Evolutionary conservation across 2,329 filamentous ascomycete species (phyloP).

Genomic region (Leptographium wingfieldii): DNA sequence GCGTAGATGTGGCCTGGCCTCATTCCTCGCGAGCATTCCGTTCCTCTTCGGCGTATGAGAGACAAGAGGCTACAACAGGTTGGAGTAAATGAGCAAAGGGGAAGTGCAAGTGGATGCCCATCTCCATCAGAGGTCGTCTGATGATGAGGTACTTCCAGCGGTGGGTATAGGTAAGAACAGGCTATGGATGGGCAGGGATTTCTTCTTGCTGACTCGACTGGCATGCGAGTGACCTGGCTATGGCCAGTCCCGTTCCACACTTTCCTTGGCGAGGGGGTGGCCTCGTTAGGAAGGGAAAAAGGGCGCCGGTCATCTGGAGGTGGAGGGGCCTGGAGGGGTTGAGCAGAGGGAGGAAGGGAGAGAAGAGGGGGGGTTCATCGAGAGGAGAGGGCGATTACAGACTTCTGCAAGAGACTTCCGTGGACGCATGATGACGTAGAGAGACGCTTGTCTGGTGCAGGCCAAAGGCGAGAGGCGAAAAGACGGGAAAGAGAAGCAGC

Average conservation of each 20-base stretch:
- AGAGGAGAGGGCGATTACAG: neutral
- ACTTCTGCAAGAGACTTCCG: neutral
- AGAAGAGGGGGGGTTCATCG: neutral
- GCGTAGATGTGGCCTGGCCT: neutral
- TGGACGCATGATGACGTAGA: neutral
- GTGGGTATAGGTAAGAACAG: neutral
- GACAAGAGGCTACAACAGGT: neutral
- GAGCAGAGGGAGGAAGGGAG: neutral
- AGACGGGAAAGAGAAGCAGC: no score
- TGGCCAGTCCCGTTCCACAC: neutral
- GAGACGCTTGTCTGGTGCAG: neutral
- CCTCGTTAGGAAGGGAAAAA: neutral
- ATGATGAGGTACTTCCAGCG: no score
- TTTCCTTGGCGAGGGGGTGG: neutral
- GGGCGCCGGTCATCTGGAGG: neutral
- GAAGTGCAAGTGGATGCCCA: neutral
- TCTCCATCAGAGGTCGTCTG: neutral
- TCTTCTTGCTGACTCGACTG: neutral
- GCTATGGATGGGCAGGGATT: no score
- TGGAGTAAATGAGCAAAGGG: neutral
- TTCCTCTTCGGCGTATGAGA: neutral
- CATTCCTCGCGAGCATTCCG: conserved; percentile 2
- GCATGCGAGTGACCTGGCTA: neutral
- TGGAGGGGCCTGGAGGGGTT: neutral
- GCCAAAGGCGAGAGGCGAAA: neutral